Percentiles rank a stretch among this genome's conserved stretches.
These are phyloP conservation scores for Fusarium nematophilum DNA, from an alignment of 2,329 filamentous ascomycete genomes.

Conservation along the genomic window DNA sequence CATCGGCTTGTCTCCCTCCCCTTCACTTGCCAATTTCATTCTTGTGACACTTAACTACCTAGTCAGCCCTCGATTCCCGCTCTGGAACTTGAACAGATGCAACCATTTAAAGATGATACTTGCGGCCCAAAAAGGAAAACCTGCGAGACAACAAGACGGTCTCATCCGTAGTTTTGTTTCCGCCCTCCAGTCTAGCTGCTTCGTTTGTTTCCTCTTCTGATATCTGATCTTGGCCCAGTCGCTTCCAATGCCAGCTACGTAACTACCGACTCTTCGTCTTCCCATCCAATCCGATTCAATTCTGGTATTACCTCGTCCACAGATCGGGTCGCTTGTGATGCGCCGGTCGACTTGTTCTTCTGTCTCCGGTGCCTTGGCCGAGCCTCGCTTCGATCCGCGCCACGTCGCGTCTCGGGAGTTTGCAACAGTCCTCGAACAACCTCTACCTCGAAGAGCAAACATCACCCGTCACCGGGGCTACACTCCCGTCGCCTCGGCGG, in stretches of 20 bases:
- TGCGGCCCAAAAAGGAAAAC: constrained; percentile 1
- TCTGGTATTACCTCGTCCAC: constrained; percentile 3
- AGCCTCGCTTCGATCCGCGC: constrained; percentile 18
- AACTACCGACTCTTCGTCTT: too few species aligned
- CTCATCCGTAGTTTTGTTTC: constrained; percentile 13
- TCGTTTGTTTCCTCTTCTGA: constrained; percentile 1
- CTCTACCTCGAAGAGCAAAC: too few species aligned
- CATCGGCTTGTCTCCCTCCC: background rate
- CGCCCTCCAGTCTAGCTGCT: constrained; percentile 11
- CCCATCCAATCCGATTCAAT: constrained; percentile 1
- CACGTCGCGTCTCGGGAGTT: constrained; percentile 19
- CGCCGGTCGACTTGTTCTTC: too few species aligned
- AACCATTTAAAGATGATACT: background rate
- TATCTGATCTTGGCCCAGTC: constrained; percentile 16
- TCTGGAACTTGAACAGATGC: background rate
- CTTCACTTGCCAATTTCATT: background rate
- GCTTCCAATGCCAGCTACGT: too few species aligned
- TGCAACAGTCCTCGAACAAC: background rate
- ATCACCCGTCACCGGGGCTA: too few species aligned
- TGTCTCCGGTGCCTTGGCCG: too few species aligned
- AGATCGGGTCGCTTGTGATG: constrained; percentile 7
- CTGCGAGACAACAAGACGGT: constrained; percentile 25
- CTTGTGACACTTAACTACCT: background rate
- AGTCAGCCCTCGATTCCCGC: background rate
- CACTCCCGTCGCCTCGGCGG: constrained; percentile 6